Evolutionary conservation across 495 filamentous ascomycete genomes (phyloP), one percentile per base, ranked within the genome.

Genomic region (Tuber indicum): DNA sequence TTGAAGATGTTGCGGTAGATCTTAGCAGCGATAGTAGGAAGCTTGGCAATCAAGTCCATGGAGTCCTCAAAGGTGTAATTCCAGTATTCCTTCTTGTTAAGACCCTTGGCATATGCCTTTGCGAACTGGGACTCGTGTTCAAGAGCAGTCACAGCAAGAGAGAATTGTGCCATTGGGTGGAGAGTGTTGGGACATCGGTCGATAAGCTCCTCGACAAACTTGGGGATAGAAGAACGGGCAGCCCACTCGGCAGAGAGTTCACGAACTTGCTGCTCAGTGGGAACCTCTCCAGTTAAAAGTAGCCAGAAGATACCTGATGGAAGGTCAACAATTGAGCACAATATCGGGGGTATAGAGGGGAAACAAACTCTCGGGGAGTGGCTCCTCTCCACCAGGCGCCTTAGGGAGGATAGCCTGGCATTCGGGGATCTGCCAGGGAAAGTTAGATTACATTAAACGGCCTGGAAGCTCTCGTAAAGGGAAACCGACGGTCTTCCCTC

Each of bases 1-100:
- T 98, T 97, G 93, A 93, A 99, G 84, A 98, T 91, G 85, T 99
- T 99, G 87, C 95, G 95, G 91, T 99, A 99, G 89, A 99, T 98
- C 87, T 93, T 92, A 75, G 96, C 88, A 75, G 96, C 96, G 83
- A 99, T 98, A 84, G 93, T 97, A 82, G 96, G 96, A 80, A 99
- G 93, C 91, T 98, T 99, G 85, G 96, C 96, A 86, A 99, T 98
- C 84, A 98, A 88, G 87, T 99, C 94, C 96, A 99, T 98, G 75
- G 94, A 97, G 88, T 99, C 96, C 90, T 99, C 96, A 84, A 96
- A 99, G 81, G 96, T 97, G 89, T 98, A 93, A 86, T 90, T 90
- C 96, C 96, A 99, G 92, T 99, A 99, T 80, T 98, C 93, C 86
- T 92, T 92, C 91, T 99, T 99, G 89, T 93, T 94, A 84, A 99